Base-by-base conservation (phyloP, 495 filamentous ascomycete species). In the Tuber umbilicatum region DNA sequence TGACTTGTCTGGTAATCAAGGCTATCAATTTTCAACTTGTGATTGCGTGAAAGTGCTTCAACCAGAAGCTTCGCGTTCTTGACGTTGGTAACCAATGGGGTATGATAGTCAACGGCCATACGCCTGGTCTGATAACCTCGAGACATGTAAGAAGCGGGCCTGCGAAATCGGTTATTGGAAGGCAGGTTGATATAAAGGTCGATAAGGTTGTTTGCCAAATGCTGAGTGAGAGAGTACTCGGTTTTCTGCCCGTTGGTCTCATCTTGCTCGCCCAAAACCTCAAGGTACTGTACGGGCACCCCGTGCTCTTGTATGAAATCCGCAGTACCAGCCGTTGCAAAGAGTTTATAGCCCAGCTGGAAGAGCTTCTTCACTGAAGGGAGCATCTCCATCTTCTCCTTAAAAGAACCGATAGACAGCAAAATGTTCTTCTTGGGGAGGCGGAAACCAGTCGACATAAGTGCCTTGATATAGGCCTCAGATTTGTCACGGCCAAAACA, bases 21-120 rank as follows among this genome's bases (percentile, higher is more conserved):
- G 60, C 89, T 89, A 82, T 89, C 87, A 75, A 98, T 89, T 50
- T 93, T 88, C 50, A 99, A 86, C 75, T 93, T 89, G 80, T 91
- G 97, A 82, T 96, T 90, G 55, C 95, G 89, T 72, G 94, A 90
- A 76, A 99, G 91, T 23, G 95, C 95, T 84, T 99, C 95, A 77
- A 99, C 91, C 68, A 99, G 83, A 73, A 99, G 91, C 87, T 99
- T 99, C 60, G 95, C 95, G 80, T 97, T 99, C 88, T 99, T 99
- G 81, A 99, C 95, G 81, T 99, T 99, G 69, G 95, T 99, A 41
- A 99, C 94, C 78, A 99, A 85, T 55, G 95, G 95, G 60, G 94
- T 97, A 84, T 97, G 94, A 84, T 97, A 99, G 84, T 99, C 95
- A 35, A 99, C 95, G 40, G 95, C 95, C 95, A 99, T 97, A 79